Percentiles rank a stretch among this genome's conserved stretches.
These are phyloP conservation scores for Phialemoniopsis sp. DNA, from an alignment of 2,329 filamentous ascomycete genomes.

Conservation along the genomic window DNA sequence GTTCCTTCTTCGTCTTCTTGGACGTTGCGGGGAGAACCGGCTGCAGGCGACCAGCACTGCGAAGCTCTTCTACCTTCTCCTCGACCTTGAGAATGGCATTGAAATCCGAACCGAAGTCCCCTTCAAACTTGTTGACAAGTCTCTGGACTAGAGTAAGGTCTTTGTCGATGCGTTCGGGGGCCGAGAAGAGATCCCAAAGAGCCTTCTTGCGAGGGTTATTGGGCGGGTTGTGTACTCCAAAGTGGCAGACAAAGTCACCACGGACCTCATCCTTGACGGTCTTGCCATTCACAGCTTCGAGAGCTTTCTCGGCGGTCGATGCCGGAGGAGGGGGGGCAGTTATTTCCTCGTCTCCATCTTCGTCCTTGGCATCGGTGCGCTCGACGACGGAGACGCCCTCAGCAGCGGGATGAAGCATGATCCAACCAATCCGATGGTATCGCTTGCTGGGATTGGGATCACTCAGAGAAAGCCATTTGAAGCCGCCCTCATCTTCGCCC, in stretches of 20 bases:
- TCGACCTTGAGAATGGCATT: conserved; percentile 80
- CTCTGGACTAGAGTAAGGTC: conserved; percentile 81
- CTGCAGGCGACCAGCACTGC: conserved; percentile 71
- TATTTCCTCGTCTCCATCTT: conserved; percentile 50
- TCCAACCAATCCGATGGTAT: conserved; percentile 97
- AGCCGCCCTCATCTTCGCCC: conserved; percentile 85
- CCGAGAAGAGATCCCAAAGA: conserved; percentile 92
- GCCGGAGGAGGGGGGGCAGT: conserved; percentile 45
- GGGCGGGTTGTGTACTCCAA: conserved; percentile 90
- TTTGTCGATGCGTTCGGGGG: conserved; percentile 87
- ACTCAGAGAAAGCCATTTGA: conserved; percentile 92
- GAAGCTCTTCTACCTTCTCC: conserved; percentile 78
- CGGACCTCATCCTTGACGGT: conserved; percentile 91
- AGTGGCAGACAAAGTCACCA: conserved; percentile 95
- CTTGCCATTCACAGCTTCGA: conserved; percentile 95
- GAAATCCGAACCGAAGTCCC: conserved; percentile 72
- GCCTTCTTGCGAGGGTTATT: conserved; percentile 87
- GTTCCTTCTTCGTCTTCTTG: conserved; percentile 61
- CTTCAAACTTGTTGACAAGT: conserved; percentile 79
- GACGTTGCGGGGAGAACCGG: conserved; percentile 40
- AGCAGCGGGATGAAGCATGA: conserved; percentile 81
- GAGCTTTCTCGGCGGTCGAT: conserved; percentile 75
- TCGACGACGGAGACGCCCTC: conserved; percentile 62
- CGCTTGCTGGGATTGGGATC: conserved; percentile 97
- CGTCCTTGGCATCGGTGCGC: conserved; percentile 67